Conservation (phyloP, 2,329 filamentous ascomycete species). For the Cladophialophora psammophila region DNA sequence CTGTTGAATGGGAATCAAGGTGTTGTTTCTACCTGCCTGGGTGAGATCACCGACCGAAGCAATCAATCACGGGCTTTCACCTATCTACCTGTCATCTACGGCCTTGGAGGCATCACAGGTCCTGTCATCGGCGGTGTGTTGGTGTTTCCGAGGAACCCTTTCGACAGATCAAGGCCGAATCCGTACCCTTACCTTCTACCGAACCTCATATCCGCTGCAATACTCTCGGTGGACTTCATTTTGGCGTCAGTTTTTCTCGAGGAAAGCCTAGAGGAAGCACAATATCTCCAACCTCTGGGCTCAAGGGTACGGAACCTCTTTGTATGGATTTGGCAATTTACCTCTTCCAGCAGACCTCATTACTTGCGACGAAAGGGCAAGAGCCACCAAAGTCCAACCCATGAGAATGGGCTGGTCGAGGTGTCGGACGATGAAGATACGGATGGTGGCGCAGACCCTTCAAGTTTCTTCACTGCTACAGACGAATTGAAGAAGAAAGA, state of each 20-base stretch:
- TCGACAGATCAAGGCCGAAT: constrained; percentile 58
- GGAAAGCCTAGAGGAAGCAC: constrained; percentile 78
- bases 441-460: constrained; percentile 52
- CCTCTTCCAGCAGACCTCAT: constrained; percentile 64
- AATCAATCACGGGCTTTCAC: constrained; percentile 95
- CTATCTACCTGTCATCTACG: constrained; percentile 95
- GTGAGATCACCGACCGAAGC: constrained; percentile 91
- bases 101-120: constrained; percentile 89
- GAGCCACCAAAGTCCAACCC: constrained; percentile 21
- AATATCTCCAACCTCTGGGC: constrained; percentile 66
- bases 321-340: constrained; percentile 74
- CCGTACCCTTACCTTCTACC: constrained; percentile 84
- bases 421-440: constrained; percentile 41
- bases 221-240: constrained; percentile 76
- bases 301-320: constrained; percentile 68
- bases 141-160: constrained; percentile 69
- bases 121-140: constrained; percentile 88
- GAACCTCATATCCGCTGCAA: constrained; percentile 76
- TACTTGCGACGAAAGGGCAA: constrained; percentile 56
- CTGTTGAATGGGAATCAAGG: constrained; percentile 94
- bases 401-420: constrained; percentile 20
- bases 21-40: constrained; percentile 89
- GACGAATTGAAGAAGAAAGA: constrained; percentile 62
- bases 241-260: constrained; percentile 82
- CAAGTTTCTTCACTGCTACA: constrained; percentile 47